These are phyloP conservation scores for Calonectria montana DNA, from an alignment of 2,329 filamentous ascomycete species.

Conservation along the genomic window DNA sequence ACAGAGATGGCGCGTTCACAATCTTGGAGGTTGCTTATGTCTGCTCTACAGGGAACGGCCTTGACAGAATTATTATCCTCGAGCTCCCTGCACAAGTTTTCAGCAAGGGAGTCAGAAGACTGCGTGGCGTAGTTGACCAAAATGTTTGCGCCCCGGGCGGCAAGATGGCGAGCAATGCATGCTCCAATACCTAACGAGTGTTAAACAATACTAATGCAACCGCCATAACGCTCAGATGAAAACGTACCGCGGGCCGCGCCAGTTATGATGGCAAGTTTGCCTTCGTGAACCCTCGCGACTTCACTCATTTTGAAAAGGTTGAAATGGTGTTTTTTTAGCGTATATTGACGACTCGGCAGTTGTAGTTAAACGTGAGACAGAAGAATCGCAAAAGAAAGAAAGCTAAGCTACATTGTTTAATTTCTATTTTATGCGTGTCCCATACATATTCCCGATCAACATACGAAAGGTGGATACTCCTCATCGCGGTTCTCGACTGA, in stretches of 20 bases:
- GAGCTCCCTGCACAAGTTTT: constrained; percentile 57
- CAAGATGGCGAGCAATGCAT: constrained; percentile 64
- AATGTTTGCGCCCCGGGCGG: constrained; percentile 65
- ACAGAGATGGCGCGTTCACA: constrained; percentile 66
- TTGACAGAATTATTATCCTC: constrained; percentile 55
- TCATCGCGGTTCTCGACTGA: background rate
- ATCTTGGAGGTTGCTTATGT: constrained; percentile 68
- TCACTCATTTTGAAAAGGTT: background rate
- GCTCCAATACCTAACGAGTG: constrained; percentile 64
- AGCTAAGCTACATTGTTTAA: background rate
- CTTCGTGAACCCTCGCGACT: constrained; percentile 48
- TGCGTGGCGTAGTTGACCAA: constrained; percentile 67
- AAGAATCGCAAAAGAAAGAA: background rate
- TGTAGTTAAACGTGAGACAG: background rate
- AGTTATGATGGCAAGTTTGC: constrained; percentile 63
- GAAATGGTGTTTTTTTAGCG: background rate
- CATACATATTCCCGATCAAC: background rate
- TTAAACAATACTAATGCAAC: constrained; percentile 3
- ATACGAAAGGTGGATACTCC: background rate
- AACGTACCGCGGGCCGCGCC: constrained; percentile 60
- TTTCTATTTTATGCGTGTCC: background rate
- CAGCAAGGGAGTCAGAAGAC: constrained; percentile 56
- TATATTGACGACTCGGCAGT: background rate
- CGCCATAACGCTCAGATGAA: background rate
- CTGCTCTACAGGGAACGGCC: constrained; percentile 69